A percentile compares a stretch with the other conserved stretches of the same genome.
Evolutionary conservation across 2,329 filamentous ascomycete species (phyloP).

Genomic region (Colletotrichum theobromicola): DNA sequence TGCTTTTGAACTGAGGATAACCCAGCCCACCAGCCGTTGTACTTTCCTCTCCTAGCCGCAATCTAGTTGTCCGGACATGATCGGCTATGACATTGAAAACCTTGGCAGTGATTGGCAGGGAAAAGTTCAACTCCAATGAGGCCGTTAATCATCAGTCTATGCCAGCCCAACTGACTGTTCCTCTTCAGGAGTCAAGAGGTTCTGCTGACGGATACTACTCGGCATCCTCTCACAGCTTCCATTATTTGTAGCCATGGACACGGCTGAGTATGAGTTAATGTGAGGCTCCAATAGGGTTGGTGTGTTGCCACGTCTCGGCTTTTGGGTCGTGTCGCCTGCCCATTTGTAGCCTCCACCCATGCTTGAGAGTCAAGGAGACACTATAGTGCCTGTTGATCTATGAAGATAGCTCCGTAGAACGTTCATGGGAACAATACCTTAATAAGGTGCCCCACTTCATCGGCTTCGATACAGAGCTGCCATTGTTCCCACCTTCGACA

Average conservation of each 20-base stretch:
- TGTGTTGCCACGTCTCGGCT: background rate
- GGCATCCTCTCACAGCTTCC: background rate
- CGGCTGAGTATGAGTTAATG: background rate
- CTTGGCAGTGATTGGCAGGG: background rate
- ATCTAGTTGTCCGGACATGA: background rate
- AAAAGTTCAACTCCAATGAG: too few relatives aligned
- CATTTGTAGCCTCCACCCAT: background rate
- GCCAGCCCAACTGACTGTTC: background rate
- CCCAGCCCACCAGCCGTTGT: background rate
- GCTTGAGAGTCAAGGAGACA: background rate
- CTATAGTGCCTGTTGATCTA: background rate
- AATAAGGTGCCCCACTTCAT: too few relatives aligned
- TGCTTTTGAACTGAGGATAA: background rate
- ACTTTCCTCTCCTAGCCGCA: background rate
- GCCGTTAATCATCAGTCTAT: too few relatives aligned
- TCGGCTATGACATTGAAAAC: background rate
- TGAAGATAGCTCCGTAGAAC: background rate
- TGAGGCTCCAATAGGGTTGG: background rate
- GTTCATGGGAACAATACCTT: too few relatives aligned
- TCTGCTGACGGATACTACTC: background rate
- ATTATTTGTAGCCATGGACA: background rate
- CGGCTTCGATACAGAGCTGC: too few relatives aligned
- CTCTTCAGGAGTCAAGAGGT: background rate
- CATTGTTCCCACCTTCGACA: too few relatives aligned
- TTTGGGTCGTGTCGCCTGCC: background rate